A percentile compares a stretch with the other conserved stretches of the same genome.
These are phyloP conservation scores for Alternaria rosae DNA, from an alignment of 2,329 filamentous ascomycete species.

Conservation along the genomic window DNA sequence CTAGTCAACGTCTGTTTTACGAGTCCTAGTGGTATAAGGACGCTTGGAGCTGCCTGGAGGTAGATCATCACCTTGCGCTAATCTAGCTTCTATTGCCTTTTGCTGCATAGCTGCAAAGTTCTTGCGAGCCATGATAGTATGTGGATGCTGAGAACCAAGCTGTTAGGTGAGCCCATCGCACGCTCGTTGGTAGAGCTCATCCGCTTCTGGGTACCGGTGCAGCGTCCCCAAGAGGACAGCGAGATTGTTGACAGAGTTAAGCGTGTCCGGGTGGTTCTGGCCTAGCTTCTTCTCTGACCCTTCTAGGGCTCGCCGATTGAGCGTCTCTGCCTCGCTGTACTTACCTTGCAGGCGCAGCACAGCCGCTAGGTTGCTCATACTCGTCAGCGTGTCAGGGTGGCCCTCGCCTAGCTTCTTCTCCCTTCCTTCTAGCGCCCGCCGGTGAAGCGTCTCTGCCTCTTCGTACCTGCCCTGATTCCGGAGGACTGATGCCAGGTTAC, in stretches of 20 bases:
- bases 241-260: slow-evolving; percentile 1
- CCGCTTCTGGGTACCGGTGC: slow-evolving; percentile 2
- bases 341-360: neutral
- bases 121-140: neutral
- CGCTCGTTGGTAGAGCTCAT: neutral
- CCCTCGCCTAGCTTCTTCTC: slow-evolving; percentile 4
- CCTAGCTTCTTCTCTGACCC: neutral
- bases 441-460: slow-evolving; percentile 2
- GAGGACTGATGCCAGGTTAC: slow-evolving; percentile 2
- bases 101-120: neutral
- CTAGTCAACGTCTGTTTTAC: no score
- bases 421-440: slow-evolving; percentile 1
- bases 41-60: no score
- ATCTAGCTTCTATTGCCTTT: neutral
- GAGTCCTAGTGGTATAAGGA: no score
- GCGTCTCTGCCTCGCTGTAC: neutral
- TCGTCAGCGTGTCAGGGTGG: slow-evolving; percentile 11
- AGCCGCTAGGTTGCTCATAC: slow-evolving; percentile 5
- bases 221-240: neutral
- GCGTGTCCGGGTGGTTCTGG: neutral
- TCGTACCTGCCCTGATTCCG: slow-evolving; percentile 2
- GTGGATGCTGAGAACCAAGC: no score
- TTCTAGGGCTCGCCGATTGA: neutral
- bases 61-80: neutral
- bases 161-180: no score